Percentiles rank a stretch among this genome's conserved stretches.
Evolutionary conservation across 2,329 filamentous ascomycete genomes (phyloP).

Genomic region (Nothophoma quercina): DNA sequence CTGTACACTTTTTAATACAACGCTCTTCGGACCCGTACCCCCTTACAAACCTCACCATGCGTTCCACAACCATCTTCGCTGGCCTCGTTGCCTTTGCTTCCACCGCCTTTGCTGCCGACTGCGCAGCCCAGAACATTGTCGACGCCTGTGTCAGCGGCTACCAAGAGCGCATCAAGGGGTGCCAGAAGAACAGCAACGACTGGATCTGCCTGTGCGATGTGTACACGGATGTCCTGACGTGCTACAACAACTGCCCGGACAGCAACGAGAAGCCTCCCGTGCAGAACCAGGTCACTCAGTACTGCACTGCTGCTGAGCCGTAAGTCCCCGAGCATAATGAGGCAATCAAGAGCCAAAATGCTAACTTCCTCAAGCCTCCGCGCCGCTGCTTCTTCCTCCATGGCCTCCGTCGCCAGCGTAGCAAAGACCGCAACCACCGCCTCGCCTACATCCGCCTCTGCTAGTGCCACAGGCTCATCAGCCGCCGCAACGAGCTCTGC

Average conservation of each 20-base stretch:
- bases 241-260: constrained; percentile 70
- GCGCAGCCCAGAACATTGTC: constrained; percentile 57
- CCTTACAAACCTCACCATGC: constrained; percentile 36
- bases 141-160: constrained; percentile 56
- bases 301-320: constrained; percentile 54
- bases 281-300: constrained; percentile 46
- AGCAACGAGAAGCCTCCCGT: constrained; percentile 48
- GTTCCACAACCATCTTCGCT: constrained; percentile 41
- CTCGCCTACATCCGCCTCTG: constrained; percentile 10
- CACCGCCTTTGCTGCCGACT: constrained; percentile 48
- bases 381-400: constrained; percentile 27
- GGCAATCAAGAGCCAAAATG: no score
- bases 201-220: constrained; percentile 66
- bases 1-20: not conserved
- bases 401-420: constrained; percentile 27
- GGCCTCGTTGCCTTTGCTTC: constrained; percentile 37
- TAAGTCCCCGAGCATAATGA: no score
- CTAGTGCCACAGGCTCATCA: constrained; percentile 11
- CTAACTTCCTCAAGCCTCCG: constrained; percentile 20
- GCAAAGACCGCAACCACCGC: constrained; percentile 27
- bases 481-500: constrained; percentile 11
- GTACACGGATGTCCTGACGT: constrained; percentile 62
- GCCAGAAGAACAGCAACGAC: constrained; percentile 54
- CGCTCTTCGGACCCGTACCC: constrained; percentile 17
- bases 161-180: constrained; percentile 53